phyloP scores from a whole-genome alignment of 805 yeast genomes.

The Debaryomyces prosopidis region DNA sequence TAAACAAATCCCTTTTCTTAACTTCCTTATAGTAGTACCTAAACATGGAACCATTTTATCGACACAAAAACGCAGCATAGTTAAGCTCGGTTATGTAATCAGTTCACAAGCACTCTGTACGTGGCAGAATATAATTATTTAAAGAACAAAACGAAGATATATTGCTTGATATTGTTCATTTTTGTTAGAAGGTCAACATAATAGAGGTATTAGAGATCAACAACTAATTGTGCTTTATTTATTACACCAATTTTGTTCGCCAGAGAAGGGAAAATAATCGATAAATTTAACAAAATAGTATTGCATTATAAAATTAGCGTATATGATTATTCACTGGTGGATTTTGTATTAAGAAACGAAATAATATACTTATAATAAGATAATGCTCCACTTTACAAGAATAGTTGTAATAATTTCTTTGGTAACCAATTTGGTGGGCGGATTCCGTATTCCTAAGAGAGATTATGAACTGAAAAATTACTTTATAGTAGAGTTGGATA shows the following conservation, averaged over 20 bases:
- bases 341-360: neutral
- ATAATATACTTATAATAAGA: neutral
- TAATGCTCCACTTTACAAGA: neutral
- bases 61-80: neutral
- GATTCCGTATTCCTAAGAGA: conserved; percentile 20
- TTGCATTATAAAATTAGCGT: neutral
- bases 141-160: neutral
- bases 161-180: neutral
- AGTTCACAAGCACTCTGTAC: neutral
- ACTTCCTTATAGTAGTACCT: no score
- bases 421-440: conserved; percentile 1
- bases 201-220: neutral
- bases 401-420: conserved; percentile 1
- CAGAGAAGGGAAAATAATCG: no score
- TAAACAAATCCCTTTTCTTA: no score
- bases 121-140: neutral
- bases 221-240: neutral
- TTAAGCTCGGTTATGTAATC: neutral
- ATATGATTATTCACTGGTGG: neutral
- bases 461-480: conserved; percentile 56
- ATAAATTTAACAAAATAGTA: no score
- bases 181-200: neutral
- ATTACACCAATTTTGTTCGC: neutral
- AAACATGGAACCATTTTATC: no score
- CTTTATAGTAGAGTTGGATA: conserved; percentile 60